A percentile compares a stretch with the other conserved stretches of the same genome.
phyloP scores from a whole-genome alignment of 768 basidiomycete species.

The Kwoniella dendrophila region DNA sequence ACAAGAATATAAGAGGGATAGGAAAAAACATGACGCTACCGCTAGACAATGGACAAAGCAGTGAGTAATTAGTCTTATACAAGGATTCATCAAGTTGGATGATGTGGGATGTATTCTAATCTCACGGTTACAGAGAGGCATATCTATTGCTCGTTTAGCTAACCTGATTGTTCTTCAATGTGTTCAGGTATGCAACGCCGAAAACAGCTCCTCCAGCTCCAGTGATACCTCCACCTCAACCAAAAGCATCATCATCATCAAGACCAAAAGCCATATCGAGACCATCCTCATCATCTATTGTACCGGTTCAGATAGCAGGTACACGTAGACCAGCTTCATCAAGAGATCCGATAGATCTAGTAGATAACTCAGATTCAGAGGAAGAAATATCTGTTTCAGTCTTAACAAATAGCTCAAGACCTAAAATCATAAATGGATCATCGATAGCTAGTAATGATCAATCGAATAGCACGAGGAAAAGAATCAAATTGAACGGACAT shows the following conservation, averaged over 20 bases:
- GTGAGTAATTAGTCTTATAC: slow-evolving; percentile 28
- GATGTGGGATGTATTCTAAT: too few relatives aligned
- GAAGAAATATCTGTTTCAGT: not conserved
- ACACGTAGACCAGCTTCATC: slow-evolving; percentile 13
- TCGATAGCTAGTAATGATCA: too few relatives aligned
- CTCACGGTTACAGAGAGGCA: too few relatives aligned
- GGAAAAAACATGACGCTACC: slow-evolving; percentile 71
- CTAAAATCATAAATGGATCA: not conserved
- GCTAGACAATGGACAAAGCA: slow-evolving; percentile 74
- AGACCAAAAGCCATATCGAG: not conserved
- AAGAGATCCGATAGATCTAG: slow-evolving; percentile 20
- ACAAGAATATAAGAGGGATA: slow-evolving; percentile 51
- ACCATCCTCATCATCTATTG: not conserved
- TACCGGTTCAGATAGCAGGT: slow-evolving; percentile 11
- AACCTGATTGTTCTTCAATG: not conserved
- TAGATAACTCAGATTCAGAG: slow-evolving; percentile 5
- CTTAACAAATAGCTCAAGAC: not conserved
- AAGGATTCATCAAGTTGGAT: too few relatives aligned
- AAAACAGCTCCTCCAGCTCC: slow-evolving; percentile 10
- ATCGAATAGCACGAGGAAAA: too few relatives aligned
- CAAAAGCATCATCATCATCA: not conserved
- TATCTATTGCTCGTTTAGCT: too few relatives aligned
- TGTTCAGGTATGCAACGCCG: slow-evolving; percentile 25
- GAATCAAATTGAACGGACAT: slow-evolving; percentile 12
- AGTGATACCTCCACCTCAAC: not conserved